Evolutionary conservation across 2,329 filamentous ascomycete species (phyloP).

Genomic region (Pseudodiploospora longispora): DNA sequence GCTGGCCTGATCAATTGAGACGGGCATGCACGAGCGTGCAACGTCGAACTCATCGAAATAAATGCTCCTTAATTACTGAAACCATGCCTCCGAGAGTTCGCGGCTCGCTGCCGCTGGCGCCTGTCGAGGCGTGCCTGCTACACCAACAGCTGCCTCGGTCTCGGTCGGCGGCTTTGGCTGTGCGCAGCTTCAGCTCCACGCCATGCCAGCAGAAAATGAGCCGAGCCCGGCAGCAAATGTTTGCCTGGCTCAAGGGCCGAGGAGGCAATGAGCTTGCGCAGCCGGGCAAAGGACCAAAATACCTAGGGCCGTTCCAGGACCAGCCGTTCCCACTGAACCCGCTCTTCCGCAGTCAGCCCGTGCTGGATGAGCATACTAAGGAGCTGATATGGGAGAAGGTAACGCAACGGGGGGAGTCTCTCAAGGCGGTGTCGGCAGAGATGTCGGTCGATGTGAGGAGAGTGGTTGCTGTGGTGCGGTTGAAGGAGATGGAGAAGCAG

Average conservation of each 20-base stretch:
- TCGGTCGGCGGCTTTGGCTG: slow-evolving; percentile 27
- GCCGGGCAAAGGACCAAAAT: slow-evolving; percentile 22
- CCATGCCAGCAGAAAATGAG: slow-evolving; percentile 29
- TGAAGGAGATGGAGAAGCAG: slow-evolving; percentile 79
- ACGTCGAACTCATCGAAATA: not conserved
- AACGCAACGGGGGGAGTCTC: slow-evolving; percentile 53
- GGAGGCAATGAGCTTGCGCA: slow-evolving; percentile 17
- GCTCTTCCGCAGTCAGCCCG: slow-evolving; percentile 60
- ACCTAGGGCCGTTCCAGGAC: slow-evolving; percentile 30
- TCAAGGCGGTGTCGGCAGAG: slow-evolving; percentile 70
- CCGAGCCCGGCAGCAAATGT: slow-evolving; percentile 28
- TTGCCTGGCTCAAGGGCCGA: slow-evolving; percentile 27
- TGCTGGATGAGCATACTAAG: slow-evolving; percentile 65
- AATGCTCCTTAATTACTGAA: not conserved
- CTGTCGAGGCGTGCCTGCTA: slow-evolving; percentile 18
- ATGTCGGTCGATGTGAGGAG: slow-evolving; percentile 73
- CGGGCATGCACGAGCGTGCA: slow-evolving; percentile 1
- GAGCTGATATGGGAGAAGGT: slow-evolving; percentile 68
- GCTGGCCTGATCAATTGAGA: slow-evolving; percentile 8
- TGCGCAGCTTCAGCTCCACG: slow-evolving; percentile 32
- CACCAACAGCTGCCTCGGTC: slow-evolving; percentile 10
- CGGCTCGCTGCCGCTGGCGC: slow-evolving; percentile 21
- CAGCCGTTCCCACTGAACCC: slow-evolving; percentile 68
- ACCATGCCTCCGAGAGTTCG: slow-evolving; percentile 26
- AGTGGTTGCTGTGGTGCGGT: slow-evolving; percentile 74